phyloP scores from a whole-genome alignment of 2,329 filamentous ascomycete genomes.

The Colletotrichum salicis region DNA sequence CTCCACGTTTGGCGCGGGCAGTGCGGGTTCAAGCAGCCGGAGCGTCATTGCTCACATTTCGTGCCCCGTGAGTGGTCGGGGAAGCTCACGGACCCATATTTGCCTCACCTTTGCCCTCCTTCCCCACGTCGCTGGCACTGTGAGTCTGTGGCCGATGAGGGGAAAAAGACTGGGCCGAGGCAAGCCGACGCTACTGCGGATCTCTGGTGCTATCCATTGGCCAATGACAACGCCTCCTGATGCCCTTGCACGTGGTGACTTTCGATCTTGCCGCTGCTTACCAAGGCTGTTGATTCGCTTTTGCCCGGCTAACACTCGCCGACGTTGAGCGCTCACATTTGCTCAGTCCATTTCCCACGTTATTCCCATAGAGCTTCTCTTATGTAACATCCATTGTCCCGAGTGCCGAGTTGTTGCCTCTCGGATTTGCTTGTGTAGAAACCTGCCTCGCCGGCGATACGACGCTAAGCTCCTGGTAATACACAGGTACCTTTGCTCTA shows the following conservation, averaged over 20 bases:
- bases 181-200: slow-evolving; percentile 32
- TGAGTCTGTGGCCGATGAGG: slow-evolving; percentile 19
- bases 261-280: slow-evolving; percentile 24
- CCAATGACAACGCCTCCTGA: slow-evolving; percentile 15
- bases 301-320: slow-evolving; percentile 15
- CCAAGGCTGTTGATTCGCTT: slow-evolving; percentile 22
- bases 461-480: not conserved
- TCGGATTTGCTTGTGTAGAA: slow-evolving; percentile 14
- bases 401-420: slow-evolving; percentile 6
- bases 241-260: not conserved
- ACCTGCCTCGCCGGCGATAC: slow-evolving; percentile 1
- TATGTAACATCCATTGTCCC: slow-evolving; percentile 12
- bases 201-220: slow-evolving; percentile 27
- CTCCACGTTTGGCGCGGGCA: slow-evolving; percentile 27
- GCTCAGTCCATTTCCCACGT: slow-evolving; percentile 7
- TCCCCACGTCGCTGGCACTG: not conserved
- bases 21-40: not conserved
- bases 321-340: not conserved
- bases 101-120: not conserved
- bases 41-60: not conserved
- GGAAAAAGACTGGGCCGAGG: slow-evolving; percentile 35
- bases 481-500: not conserved
- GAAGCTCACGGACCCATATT: not conserved
- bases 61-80: slow-evolving; percentile 11
- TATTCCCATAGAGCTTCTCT: slow-evolving; percentile 5